Conservation (phyloP, 495 filamentous ascomycete species). For the Aspergillus saccharolyticus region DNA sequence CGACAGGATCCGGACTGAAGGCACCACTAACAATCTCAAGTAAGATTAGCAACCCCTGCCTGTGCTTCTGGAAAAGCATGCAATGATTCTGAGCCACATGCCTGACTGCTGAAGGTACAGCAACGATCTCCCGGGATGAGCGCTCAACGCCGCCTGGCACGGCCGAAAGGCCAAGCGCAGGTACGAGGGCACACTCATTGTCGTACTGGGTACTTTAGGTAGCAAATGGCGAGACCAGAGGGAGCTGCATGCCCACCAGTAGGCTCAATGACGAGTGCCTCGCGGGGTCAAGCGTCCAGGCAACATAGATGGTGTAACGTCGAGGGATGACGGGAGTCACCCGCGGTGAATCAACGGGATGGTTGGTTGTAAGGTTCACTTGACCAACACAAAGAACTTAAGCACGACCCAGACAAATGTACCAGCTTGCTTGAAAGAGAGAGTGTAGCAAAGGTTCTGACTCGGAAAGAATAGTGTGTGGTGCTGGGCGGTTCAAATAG, state of each 20-base stretch:
- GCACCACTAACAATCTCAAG: conserved; percentile 11
- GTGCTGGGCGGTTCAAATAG: not conserved
- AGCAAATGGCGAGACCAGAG: not conserved
- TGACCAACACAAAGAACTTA: not conserved
- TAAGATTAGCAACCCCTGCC: conserved; percentile 10
- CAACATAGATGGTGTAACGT: conserved; percentile 1
- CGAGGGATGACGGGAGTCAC: not conserved
- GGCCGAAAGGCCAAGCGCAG: conserved; percentile 31
- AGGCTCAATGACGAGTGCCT: not conserved
- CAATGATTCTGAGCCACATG: not conserved
- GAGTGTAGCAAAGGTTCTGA: not conserved
- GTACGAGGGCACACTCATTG: conserved; percentile 30
- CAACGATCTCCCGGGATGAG: conserved; percentile 24
- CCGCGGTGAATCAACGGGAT: not conserved
- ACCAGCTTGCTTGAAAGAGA: too few species aligned
- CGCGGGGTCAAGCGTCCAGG: not conserved
- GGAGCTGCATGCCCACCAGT: not conserved
- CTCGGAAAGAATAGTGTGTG: conserved; percentile 5
- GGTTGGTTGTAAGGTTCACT: not conserved
- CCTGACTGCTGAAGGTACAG: not conserved
- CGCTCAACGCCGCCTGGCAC: conserved; percentile 26
- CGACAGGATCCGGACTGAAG: conserved; percentile 12
- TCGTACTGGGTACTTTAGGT: conserved; percentile 4
- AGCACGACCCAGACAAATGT: not conserved
- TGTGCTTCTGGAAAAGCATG: not conserved